Conservation (phyloP, 352 stramenopile species). For the Phytophthora tentaculata region DNA sequence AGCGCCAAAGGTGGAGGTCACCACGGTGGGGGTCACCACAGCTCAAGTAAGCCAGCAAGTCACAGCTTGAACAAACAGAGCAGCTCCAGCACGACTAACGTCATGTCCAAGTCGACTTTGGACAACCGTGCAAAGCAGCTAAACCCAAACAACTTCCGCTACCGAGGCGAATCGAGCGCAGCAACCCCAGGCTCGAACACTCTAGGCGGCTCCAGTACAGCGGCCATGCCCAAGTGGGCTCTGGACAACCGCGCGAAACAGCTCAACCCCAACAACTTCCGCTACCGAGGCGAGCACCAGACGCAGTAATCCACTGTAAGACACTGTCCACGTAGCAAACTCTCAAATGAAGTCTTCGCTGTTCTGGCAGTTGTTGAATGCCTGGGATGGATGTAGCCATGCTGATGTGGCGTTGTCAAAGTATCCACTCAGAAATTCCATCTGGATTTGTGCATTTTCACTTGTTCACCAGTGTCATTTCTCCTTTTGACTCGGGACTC, state of each 20-base stretch:
- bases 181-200: background rate
- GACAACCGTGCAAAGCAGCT: conserved; percentile 37
- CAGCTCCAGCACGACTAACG: background rate
- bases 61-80: background rate
- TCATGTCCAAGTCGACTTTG: conserved; percentile 20
- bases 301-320: background rate
- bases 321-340: background rate
- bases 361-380: background rate
- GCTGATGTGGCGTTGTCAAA: conserved; percentile 1
- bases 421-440: conserved; percentile 8
- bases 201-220: background rate
- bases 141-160: conserved; percentile 35
- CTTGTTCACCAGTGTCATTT: conserved; percentile 9
- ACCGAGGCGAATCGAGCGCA: conserved; percentile 5
- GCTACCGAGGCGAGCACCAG: conserved; percentile 15
- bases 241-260: conserved; percentile 35
- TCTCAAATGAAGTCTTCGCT: conserved; percentile 8
- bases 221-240: conserved; percentile 23
- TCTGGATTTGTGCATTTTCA: conserved; percentile 21
- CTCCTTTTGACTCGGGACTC: conserved; percentile 16
- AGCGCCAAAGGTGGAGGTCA: background rate
- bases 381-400: conserved; percentile 9
- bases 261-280: conserved; percentile 36
- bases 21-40: no score
- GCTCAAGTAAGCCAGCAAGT: background rate